Evolutionary conservation across 2,329 filamentous ascomycete genomes (phyloP), one percentile per base, ranked within the genome.

Genomic region (Alternaria tenuissima): DNA sequence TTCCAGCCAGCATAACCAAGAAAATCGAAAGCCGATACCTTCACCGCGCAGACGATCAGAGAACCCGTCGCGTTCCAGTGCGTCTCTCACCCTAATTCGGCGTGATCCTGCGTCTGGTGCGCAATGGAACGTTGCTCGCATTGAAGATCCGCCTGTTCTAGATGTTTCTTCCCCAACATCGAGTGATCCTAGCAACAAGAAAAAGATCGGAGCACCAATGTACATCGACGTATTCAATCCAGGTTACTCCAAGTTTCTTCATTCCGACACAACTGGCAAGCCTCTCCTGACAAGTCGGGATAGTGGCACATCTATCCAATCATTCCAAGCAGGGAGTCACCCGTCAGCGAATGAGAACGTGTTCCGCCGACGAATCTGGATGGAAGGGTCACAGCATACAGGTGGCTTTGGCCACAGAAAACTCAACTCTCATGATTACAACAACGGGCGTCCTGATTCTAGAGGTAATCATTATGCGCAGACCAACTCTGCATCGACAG

Each of bases 171-270:
- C 81, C 12, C 81, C 83, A 39, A 68, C 68, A 4, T 36, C 76
- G 7, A 69, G 70, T 55, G 72, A 77, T 32, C 58, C 71, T 34
- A 64, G 63, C 18, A 62, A 67, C 20, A 75, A 74, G 42, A 70
- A 67, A 42, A 81, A 78, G 62, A 71, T 74, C 18, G 81, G 81
- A 20, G 72, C 80, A 7, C 82, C 82, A 0, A 63, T 83, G 42
- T 82, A 79, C 44, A 81, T 89, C 11, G 85, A 88, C 52, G 83
- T 89, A 11, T 82, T 79, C 8, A 88, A 86, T 24, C 84, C 86
- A 2, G 87, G 86, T 16, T 90, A 90, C 69, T 81, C 79, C 39
- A 86, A 85, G 55, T 89, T 89, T 65, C 73, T 83, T 9, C 68
- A 79, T 64, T 65, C 69, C 4, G 63, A 67, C 9, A 42, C 71